Conservation (phyloP, 306 rosid species). For the Cicer bijugum region DNA sequence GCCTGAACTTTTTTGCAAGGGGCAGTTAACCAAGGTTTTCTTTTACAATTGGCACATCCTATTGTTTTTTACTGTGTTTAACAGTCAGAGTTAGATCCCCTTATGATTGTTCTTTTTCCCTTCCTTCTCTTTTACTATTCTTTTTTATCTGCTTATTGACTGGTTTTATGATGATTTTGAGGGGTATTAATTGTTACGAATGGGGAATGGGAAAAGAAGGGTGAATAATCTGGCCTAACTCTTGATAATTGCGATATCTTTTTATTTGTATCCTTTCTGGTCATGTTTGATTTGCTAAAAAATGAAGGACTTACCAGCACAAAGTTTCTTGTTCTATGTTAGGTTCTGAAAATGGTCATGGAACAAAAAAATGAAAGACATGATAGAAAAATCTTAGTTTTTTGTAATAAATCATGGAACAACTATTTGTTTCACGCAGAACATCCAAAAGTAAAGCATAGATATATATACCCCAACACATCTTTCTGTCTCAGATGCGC, state of each 20-base stretch:
- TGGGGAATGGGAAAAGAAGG: not conserved
- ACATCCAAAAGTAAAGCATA: not conserved
- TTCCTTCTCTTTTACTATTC: constrained; percentile 21
- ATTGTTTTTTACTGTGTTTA: constrained; percentile 32
- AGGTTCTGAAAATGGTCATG: constrained; percentile 10
- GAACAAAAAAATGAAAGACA: not conserved
- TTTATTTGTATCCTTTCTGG: not conserved
- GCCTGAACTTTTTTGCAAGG: constrained; percentile 99
- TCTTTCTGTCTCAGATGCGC: not conserved
- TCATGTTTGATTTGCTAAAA: constrained; percentile 17
- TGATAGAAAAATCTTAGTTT: not conserved
- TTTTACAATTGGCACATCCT: constrained; percentile 25
- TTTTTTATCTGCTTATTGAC: constrained; percentile 9
- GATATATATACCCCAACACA: not conserved
- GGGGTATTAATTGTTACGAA: not conserved
- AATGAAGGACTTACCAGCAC: not conserved
- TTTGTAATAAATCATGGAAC: constrained; percentile 5
- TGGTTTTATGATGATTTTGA: constrained; percentile 23
- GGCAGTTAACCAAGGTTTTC: constrained; percentile 95
- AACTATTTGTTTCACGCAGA: constrained; percentile 7
- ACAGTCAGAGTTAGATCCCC: constrained; percentile 21
- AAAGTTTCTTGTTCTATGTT: not conserved
- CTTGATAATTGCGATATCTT: not conserved
- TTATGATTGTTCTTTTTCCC: constrained; percentile 29
- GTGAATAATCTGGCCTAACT: not conserved